These are phyloP conservation scores for Blastobotrys peoriensis DNA, from an alignment of 805 yeast species.

Conservation along the genomic window DNA sequence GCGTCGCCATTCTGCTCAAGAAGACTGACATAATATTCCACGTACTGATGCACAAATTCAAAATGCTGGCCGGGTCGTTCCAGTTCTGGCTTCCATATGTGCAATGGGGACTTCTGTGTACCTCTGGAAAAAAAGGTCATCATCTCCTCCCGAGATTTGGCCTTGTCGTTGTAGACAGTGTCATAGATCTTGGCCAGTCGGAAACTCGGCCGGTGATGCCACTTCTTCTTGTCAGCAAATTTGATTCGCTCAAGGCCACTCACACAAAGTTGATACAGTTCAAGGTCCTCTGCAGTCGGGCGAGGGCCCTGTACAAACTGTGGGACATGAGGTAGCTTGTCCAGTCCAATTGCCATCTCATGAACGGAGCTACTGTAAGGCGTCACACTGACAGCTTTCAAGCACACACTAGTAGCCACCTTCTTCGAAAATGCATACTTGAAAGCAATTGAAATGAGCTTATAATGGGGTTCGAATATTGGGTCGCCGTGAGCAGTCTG, in stretches of 20 bases:
- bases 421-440: slow-evolving; percentile 43
- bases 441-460: slow-evolving; percentile 48
- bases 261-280: slow-evolving; percentile 39
- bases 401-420: slow-evolving; percentile 36
- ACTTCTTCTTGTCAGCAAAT: slow-evolving; percentile 66
- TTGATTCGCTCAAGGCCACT: slow-evolving; percentile 43
- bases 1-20: slow-evolving; percentile 50
- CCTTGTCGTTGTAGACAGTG: slow-evolving; percentile 47
- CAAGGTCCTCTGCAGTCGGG: slow-evolving; percentile 5
- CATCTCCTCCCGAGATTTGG: slow-evolving; percentile 60
- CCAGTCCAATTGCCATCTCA: background rate
- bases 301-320: background rate
- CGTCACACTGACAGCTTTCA: slow-evolving; percentile 37
- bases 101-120: slow-evolving; percentile 54
- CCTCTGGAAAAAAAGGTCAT: slow-evolving; percentile 56
- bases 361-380: slow-evolving; percentile 20
- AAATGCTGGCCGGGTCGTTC: slow-evolving; percentile 95
- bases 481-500: slow-evolving; percentile 4
- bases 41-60: slow-evolving; percentile 65
- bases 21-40: slow-evolving; percentile 54
- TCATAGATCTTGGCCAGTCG: slow-evolving; percentile 58
- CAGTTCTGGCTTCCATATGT: slow-evolving; percentile 88
- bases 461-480: slow-evolving; percentile 74
- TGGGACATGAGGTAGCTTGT: background rate
- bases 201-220: slow-evolving; percentile 86